These are phyloP conservation scores for Spathaspora passalidarum DNA, from an alignment of 805 yeast species.

Conservation along the genomic window DNA sequence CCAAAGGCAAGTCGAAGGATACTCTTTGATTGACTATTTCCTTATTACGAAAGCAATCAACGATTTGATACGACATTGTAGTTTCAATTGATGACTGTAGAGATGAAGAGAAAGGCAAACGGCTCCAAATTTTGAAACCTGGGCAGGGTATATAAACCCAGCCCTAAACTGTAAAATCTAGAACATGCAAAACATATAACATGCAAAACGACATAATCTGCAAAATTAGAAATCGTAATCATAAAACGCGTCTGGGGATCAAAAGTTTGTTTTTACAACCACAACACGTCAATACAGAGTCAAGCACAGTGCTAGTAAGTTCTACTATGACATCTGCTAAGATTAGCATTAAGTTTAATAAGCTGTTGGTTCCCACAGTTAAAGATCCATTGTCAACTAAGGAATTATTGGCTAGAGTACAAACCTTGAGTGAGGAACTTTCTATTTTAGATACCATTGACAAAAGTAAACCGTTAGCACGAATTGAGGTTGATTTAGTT, in stretches of 20 bases:
- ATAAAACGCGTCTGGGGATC: background rate
- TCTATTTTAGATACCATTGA: slow-evolving; percentile 53
- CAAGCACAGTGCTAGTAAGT: too few species aligned
- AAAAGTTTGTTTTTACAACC: background rate
- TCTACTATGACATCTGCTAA: background rate
- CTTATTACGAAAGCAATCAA: slow-evolving; percentile 20
- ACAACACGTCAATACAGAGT: background rate
- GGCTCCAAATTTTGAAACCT: too few species aligned
- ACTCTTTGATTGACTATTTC: slow-evolving; percentile 20
- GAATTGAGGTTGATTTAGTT: slow-evolving; percentile 49
- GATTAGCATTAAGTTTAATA: slow-evolving; percentile 29
- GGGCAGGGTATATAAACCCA: background rate
- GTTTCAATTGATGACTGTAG: background rate
- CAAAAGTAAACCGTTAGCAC: slow-evolving; percentile 30
- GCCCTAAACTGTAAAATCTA: background rate
- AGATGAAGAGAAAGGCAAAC: background rate
- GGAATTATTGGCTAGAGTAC: slow-evolving; percentile 57
- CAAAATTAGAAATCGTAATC: background rate
- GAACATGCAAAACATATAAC: background rate
- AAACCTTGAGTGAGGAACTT: slow-evolving; percentile 59
- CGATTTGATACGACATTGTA: slow-evolving; percentile 10
- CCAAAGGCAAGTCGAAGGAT: slow-evolving; percentile 21
- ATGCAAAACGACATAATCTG: background rate
- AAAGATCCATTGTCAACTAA: slow-evolving; percentile 57
- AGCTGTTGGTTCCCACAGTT: slow-evolving; percentile 54